Evolutionary conservation across 2,329 filamentous ascomycete genomes (phyloP), one percentile per base, ranked within the genome.

Genomic region (Tolypocladium tropicale): DNA sequence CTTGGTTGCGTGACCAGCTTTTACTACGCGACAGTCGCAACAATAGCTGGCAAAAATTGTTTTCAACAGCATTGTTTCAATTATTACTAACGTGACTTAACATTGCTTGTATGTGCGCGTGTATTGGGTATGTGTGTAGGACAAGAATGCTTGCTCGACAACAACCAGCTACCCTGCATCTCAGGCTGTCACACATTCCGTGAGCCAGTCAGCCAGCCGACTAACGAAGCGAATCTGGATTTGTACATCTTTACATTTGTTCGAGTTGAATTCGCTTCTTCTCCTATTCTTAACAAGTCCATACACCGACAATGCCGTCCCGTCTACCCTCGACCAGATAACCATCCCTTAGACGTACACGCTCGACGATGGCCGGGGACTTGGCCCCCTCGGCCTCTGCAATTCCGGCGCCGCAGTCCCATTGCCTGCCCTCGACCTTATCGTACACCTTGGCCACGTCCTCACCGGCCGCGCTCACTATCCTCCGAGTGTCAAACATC

Each of bases 401-500:
- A 52, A 88, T 83, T 37, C 92, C 93, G 2, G 90, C 86, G 54
- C 94, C 94, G 72, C 92, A 96, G 70, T 96, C 90, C 94, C 94
- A 99, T 72, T 97, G 94, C 59, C 90, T 79, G 43, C 91, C 91
- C 68, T 99, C 94, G 3, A 90, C 86, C 79, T 97, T 97, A 75
- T 99, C 94, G 74, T 97, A 99, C 58, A 99, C 88, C 75, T 99
- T 99, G 64, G 94, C 92, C 28, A 97, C 90, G 65, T 91, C 86
- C 71, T 97, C 94, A 46, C 92, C 89, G 0, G 91, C 91, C 2
- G 94, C 93, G 54, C 88, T 84, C 36, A 94, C 91, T 62, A 99
- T 99, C 53, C 92, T 84, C 54, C 92, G 85, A 16, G 83, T 76
- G 72, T 99, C 94, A 69, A 99, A 99, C 86, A 95, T 95, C 91